Evolutionary conservation across 768 basidiomycete species (phyloP), one percentile per base, ranked within the genome.

Genomic region (Lentinus brumalis): DNA sequence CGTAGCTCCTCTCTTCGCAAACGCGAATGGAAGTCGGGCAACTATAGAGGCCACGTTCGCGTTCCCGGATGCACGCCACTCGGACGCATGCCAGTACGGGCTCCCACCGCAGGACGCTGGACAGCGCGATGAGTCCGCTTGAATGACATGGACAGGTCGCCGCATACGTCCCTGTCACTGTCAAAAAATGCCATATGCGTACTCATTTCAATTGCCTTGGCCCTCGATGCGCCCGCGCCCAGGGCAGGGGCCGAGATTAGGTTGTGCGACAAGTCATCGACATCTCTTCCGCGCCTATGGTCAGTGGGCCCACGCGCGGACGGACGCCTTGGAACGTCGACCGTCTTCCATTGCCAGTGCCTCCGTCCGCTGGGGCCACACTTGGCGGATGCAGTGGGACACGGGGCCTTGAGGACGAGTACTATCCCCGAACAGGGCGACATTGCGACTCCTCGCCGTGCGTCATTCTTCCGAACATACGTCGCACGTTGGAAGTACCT

Each of bases 231-330:
- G 53, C 39, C 39, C 30, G 16, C 21, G 46, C 39, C 51, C 54
- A 61, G 44, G 60, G 55, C 54, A 61, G 44, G 60, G 55, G 32
- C 41, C 56, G 26, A 61, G 60, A 61, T 61, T 61, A 42, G 50
- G 60, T 61, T 61, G 60, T 8, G 45, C 50, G 54, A 35, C 35
- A 35, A 35, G 35, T 35, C 21, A 26, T 56, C 50, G 45, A 54
- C 51, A 61, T 61, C 60, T 61, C 29, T 41, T 52, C 41, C 60
- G 60, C 60, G 60, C 42, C 60, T 52, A 39, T 39, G 46, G 46
- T 26, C 29, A 49, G 46, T 38, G 35, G 35, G 35, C 40, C 55
- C 18, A 49, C 26, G 41, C 56, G 47, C 47, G 8, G 49, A 32
- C 16, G 47, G 50, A 44, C 41, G 57, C 50, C 16, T 11, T 16